Conservation (phyloP, 768 basidiomycete species). For the Trametes maxima region DNA sequence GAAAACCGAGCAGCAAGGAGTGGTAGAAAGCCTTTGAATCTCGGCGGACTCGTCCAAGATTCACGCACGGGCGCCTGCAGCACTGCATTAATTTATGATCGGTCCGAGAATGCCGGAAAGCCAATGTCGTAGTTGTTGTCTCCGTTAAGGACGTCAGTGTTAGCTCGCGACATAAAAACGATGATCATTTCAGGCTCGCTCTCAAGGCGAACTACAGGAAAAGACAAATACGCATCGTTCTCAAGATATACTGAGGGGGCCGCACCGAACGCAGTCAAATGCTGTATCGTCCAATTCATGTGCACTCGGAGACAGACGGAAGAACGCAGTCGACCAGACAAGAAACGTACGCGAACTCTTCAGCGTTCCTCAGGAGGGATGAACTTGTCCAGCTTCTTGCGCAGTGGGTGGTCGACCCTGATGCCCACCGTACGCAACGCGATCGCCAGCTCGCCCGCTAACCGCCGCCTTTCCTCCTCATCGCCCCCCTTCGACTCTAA, state of each 20-base stretch:
- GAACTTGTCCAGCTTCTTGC: slow-evolving; percentile 68
- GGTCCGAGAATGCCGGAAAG: neutral
- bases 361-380: slow-evolving; percentile 27
- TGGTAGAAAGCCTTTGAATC: too few relatives aligned
- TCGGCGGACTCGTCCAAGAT: neutral
- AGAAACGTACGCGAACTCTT: neutral
- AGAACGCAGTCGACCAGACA: too few relatives aligned
- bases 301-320: too few relatives aligned
- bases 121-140: too few relatives aligned
- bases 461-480: slow-evolving; percentile 46
- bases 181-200: too few relatives aligned
- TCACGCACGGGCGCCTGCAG: neutral
- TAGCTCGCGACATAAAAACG: neutral
- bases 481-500: slow-evolving; percentile 54
- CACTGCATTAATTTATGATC: neutral
- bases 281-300: neutral
- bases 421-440: slow-evolving; percentile 57
- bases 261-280: neutral
- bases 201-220: too few relatives aligned
- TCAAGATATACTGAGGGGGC: too few relatives aligned
- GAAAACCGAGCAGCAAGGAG: too few relatives aligned
- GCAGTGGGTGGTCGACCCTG: slow-evolving; percentile 63
- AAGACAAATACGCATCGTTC: too few relatives aligned
- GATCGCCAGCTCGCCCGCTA: slow-evolving; percentile 54
- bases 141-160: too few relatives aligned